These are phyloP conservation scores for Lachancea meyersii DNA, from an alignment of 805 yeast species.

Conservation along the genomic window DNA sequence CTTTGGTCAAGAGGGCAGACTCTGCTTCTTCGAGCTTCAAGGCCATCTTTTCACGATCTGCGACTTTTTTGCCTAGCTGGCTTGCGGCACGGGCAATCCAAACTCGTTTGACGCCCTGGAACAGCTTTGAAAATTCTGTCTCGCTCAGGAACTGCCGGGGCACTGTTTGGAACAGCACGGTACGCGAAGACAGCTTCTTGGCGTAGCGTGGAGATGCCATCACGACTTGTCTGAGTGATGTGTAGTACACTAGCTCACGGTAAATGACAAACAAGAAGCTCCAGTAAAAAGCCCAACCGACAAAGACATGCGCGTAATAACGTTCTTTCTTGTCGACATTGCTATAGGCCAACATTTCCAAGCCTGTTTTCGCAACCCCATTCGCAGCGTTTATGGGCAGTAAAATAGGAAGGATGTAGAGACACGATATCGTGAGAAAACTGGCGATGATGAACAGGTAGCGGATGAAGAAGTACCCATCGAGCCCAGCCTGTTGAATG, in stretches of 20 bases:
- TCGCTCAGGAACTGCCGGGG: constrained; percentile 71
- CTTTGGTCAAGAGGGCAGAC: constrained; percentile 49
- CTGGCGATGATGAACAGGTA: constrained; percentile 55
- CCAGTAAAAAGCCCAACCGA: constrained; percentile 77
- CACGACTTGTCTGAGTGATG: constrained; percentile 69
- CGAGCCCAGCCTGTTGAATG: constrained; percentile 85
- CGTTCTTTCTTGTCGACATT: constrained; percentile 47
- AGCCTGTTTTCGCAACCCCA: constrained; percentile 57
- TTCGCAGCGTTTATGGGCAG: constrained; percentile 78
- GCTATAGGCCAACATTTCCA: constrained; percentile 71
- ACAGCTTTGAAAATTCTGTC: constrained; percentile 63
- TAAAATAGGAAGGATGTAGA: constrained; percentile 56
- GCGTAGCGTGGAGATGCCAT: constrained; percentile 79
- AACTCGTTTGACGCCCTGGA: constrained; percentile 75
- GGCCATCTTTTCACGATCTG: constrained; percentile 55
- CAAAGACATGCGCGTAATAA: constrained; percentile 80
- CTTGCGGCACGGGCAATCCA: constrained; percentile 68
- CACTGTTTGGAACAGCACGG: constrained; percentile 77
- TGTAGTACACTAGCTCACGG: constrained; percentile 74
- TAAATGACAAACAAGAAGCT: constrained; percentile 64
- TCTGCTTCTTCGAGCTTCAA: constrained; percentile 61
- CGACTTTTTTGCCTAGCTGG: constrained; percentile 49
- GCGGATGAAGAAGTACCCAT: constrained; percentile 85
- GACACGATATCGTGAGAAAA: constrained; percentile 49
- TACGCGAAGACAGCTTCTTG: constrained; percentile 64